Percentiles rank a stretch among this genome's conserved stretches.
Conservation (phyloP, 2,329 filamentous ascomycete species). For the Phyllosticta paracitricarpa region DNA sequence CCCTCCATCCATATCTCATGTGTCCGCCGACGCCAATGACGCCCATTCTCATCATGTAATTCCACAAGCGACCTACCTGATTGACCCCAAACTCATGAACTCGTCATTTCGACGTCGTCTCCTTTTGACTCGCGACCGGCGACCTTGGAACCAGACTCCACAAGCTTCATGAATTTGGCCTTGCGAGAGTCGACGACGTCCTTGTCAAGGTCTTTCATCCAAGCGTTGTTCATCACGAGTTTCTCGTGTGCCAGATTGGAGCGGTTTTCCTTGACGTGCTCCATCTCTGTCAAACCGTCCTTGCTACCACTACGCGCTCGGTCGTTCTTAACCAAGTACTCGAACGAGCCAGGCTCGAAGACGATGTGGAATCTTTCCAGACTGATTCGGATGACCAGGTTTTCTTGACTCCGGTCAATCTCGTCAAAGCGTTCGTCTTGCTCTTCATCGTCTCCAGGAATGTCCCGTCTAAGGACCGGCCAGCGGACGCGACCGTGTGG, state of each 20-base stretch:
- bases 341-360: conserved; percentile 33
- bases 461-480: conserved; percentile 34
- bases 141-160: not conserved
- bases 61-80: not conserved
- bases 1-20: not conserved
- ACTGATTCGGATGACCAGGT: conserved; percentile 35
- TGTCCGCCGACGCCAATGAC: not conserved
- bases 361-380: conserved; percentile 33
- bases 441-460: conserved; percentile 24
- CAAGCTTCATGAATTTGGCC: conserved; percentile 15
- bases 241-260: conserved; percentile 31
- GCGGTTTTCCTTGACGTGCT: conserved; percentile 23
- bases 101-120: not conserved
- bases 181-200: conserved; percentile 39
- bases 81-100: not conserved
- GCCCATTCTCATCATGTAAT: not conserved
- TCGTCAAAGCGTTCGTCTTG: conserved; percentile 20
- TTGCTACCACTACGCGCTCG: conserved; percentile 24
- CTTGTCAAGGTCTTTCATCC: conserved; percentile 37
- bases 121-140: not conserved
- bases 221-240: conserved; percentile 34
- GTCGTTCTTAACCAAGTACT: conserved; percentile 32
- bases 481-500: conserved; percentile 23
- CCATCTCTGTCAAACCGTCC: conserved; percentile 24
- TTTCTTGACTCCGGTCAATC: conserved; percentile 28